These are phyloP conservation scores for Bullera alba DNA, from an alignment of 768 basidiomycete species.

Conservation along the genomic window DNA sequence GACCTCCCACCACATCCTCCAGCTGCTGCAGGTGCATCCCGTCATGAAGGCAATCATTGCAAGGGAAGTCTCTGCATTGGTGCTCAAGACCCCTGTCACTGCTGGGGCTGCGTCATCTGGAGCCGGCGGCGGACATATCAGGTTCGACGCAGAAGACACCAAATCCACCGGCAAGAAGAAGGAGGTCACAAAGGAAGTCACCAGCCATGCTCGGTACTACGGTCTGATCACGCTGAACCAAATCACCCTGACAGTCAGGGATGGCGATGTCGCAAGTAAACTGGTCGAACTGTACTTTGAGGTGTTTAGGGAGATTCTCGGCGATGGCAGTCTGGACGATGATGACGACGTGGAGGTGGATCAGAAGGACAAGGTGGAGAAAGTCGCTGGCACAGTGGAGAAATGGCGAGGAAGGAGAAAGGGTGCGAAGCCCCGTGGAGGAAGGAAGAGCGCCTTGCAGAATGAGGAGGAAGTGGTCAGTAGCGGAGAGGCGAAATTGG, in stretches of 20 bases:
- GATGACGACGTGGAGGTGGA: conserved; percentile 17
- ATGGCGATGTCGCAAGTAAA: conserved; percentile 65
- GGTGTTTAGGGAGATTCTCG: conserved; percentile 80
- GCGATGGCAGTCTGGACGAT: conserved; percentile 50
- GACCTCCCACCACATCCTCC: conserved; percentile 80
- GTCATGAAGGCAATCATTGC: conserved; percentile 86
- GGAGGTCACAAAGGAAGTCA: conserved; percentile 31
- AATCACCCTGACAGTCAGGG: conserved; percentile 61
- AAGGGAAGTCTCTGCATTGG: conserved; percentile 71
- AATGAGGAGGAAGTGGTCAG: conserved; percentile 56
- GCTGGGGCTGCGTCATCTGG: conserved; percentile 44
- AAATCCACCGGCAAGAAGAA: conserved; percentile 37
- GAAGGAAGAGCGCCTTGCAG: conserved; percentile 38
- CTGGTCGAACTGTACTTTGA: conserved; percentile 90
- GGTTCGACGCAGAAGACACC: conserved; percentile 49
- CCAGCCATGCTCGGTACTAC: conserved; percentile 77
- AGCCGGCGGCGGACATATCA: conserved; percentile 33
- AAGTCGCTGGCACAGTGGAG: conserved; percentile 46
- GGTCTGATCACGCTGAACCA: conserved; percentile 91
- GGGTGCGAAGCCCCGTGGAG: conserved; percentile 32
- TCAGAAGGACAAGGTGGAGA: conserved; percentile 45
- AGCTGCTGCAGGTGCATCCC: conserved; percentile 82
- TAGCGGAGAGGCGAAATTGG: conserved; percentile 69
- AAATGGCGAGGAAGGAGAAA: conserved; percentile 47
- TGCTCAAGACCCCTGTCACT: conserved; percentile 54